phyloP scores from a whole-genome alignment of 371 early-diverging fungal species.

The Mortierella sp. region DNA sequence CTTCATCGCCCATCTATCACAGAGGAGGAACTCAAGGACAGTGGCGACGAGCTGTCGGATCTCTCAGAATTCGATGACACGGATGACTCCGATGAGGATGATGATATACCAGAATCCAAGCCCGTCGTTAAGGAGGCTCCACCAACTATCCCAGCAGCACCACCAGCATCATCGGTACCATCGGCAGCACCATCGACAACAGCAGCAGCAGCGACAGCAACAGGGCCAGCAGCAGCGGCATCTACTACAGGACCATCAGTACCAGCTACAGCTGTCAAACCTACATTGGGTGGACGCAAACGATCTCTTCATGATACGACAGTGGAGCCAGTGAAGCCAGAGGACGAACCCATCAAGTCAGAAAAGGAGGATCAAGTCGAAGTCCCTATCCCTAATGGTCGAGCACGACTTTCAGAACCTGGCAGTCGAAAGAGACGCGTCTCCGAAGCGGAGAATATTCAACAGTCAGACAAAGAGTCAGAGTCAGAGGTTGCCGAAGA shows the following conservation, averaged over 20 bases:
- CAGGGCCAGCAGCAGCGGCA: conserved; percentile 11
- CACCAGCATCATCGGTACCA: background rate
- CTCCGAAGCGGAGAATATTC: conserved; percentile 20
- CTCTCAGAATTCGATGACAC: conserved; percentile 55
- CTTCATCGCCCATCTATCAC: conserved; percentile 40
- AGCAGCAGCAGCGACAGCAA: background rate
- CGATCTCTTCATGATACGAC: conserved; percentile 24
- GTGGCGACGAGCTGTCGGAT: conserved; percentile 53
- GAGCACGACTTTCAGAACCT: conserved; percentile 31
- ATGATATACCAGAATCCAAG: conserved; percentile 19
- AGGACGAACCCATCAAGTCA: conserved; percentile 16
- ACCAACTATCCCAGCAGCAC: background rate
- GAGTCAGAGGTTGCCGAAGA: conserved; percentile 33
- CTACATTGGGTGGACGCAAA: conserved; percentile 29
- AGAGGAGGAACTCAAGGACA: conserved; percentile 52
- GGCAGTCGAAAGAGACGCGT: conserved; percentile 21
- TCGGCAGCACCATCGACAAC: background rate
- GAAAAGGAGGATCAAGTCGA: conserved; percentile 31
- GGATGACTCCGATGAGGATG: conserved; percentile 53
- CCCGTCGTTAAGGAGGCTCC: conserved; percentile 12
- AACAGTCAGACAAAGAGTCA: conserved; percentile 30
- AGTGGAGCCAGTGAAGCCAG: conserved; percentile 14
- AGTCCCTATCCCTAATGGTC: conserved; percentile 23
- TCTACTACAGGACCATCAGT: too few relatives aligned
- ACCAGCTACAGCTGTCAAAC: conserved; percentile 1